Base-by-base conservation (phyloP, 306 rosid species). In the Luffa aegyptiaca region DNA sequence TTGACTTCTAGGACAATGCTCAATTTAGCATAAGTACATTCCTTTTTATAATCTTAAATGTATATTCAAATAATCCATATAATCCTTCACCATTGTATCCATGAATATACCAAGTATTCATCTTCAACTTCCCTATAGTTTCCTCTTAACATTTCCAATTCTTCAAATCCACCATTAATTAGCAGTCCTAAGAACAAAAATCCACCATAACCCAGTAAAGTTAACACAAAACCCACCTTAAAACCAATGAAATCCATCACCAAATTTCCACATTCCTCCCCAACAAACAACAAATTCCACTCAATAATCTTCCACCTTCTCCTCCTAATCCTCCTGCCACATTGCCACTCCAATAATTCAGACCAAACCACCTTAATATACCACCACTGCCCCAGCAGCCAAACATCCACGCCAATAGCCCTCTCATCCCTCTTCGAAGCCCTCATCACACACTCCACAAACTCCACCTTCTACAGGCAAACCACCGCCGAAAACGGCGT, bases 341-440 rank as follows among this genome's bases (percentile, higher is more conserved):
- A 65, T 81, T 81, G 80, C 9, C 65, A 44, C 49, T 71, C 90
- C 31, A 26, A 26, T 31, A 8, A 74, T 61, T 56, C 91, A 61
- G 82, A 88, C 80, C 63, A 78, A 59, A 83, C 16, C 59, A 21
- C 87, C 70, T 86, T 90, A 42, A 79, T 90, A 5, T 93, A 84
- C 92, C 89, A 84, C 52, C 80, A 70, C 37, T 93, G 97, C 39
- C 72, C 91, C 65, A 59, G 1, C 58, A 85, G 21, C 52, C 84
- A 85, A 82, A 85, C 83, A 80, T 59, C 65, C 26, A 59, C 11
- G 17, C 75, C 90, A 10, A 86, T 84, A 84, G 52, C 90, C 49
- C 93, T 91, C 9, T 73, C 85, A 20, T 84, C 89, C 10, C 85
- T 93, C 9, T 90, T 91, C 82, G 85, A 90, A 17, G 80, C 77